A percentile compares a stretch with the other conserved stretches of the same genome.
These are phyloP conservation scores for Dactylellina cionopaga DNA, from an alignment of 2,329 filamentous ascomycete species.

Conservation along the genomic window DNA sequence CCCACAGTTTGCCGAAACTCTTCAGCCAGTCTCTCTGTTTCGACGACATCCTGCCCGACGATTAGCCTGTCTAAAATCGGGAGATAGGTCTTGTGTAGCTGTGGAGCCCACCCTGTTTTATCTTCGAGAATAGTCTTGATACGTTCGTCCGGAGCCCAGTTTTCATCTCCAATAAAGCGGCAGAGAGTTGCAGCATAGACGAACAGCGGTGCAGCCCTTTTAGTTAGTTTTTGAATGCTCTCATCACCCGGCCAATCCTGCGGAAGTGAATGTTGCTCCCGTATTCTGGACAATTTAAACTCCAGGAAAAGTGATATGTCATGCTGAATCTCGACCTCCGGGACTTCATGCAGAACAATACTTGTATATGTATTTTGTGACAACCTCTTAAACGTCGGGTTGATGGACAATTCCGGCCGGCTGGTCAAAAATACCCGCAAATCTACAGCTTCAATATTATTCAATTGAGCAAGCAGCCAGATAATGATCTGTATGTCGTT, in stretches of 20 bases:
- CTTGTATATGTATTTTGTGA: slow-evolving; percentile 21
- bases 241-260: slow-evolving; percentile 52
- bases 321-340: slow-evolving; percentile 53
- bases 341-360: slow-evolving; percentile 27
- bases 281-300: slow-evolving; percentile 45
- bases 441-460: slow-evolving; percentile 13
- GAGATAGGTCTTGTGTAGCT: background rate
- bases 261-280: slow-evolving; percentile 18
- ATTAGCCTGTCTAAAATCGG: background rate
- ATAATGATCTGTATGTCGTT: slow-evolving; percentile 53
- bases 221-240: slow-evolving; percentile 46
- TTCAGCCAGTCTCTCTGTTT: background rate
- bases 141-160: slow-evolving; percentile 1
- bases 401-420: slow-evolving; percentile 54
- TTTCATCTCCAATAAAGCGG: slow-evolving; percentile 55
- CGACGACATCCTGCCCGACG: background rate
- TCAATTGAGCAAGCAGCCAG: slow-evolving; percentile 44
- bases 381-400: slow-evolving; percentile 49
- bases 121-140: slow-evolving; percentile 1
- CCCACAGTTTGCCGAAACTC: background rate
- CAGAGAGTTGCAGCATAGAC: slow-evolving; percentile 58
- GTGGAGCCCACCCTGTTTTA: background rate
- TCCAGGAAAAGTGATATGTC: slow-evolving; percentile 56
- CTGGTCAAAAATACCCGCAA: slow-evolving; percentile 54
- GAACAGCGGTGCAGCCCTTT: slow-evolving; percentile 55